A percentile compares a stretch with the other conserved stretches of the same genome.
Conservation (phyloP, 2,329 filamentous ascomycete genomes). For the Myriosclerotinia curreyana region DNA sequence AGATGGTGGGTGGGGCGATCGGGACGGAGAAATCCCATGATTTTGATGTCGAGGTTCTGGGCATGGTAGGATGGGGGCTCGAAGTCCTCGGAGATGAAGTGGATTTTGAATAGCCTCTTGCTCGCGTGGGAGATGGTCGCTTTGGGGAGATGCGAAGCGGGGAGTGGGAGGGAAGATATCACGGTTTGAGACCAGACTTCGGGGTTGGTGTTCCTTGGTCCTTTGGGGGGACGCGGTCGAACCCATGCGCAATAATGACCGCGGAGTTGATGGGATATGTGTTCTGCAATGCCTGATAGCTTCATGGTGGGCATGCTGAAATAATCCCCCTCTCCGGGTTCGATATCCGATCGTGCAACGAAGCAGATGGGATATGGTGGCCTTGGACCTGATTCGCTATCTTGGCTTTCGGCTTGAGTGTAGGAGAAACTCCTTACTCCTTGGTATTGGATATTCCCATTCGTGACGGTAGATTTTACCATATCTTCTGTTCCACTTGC, state of each 20-base stretch:
- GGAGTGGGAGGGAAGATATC: conserved; percentile 53
- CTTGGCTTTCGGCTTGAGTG: conserved; percentile 38
- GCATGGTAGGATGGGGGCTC: conserved; percentile 44
- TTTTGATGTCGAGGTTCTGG: conserved; percentile 49
- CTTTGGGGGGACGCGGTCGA: conserved; percentile 35
- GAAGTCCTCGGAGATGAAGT: conserved; percentile 53
- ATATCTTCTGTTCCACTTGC: conserved; percentile 32
- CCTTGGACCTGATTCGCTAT: conserved; percentile 50
- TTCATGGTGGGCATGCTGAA: conserved; percentile 54
- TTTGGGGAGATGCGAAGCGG: conserved; percentile 38
- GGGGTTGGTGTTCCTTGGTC: conserved; percentile 20
- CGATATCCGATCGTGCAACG: conserved; percentile 46
- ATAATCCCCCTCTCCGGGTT: conserved; percentile 39
- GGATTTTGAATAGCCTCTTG: conserved; percentile 50
- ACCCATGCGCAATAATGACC: conserved; percentile 67
- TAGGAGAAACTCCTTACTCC: conserved; percentile 40
- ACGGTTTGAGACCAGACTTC: conserved; percentile 57
- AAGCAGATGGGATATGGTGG: conserved; percentile 54
- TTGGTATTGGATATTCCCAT: conserved; percentile 42
- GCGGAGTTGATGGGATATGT: conserved; percentile 52
- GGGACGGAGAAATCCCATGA: conserved; percentile 59
- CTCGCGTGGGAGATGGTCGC: conserved; percentile 44
- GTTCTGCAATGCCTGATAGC: conserved; percentile 50
- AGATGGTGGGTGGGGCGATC: conserved; percentile 41
- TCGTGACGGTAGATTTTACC: conserved; percentile 36